Percentiles rank a stretch among this genome's conserved stretches.
These are phyloP conservation scores for Pseudogymnoascus sp. DNA, from an alignment of 2,329 filamentous ascomycete species.

Conservation along the genomic window DNA sequence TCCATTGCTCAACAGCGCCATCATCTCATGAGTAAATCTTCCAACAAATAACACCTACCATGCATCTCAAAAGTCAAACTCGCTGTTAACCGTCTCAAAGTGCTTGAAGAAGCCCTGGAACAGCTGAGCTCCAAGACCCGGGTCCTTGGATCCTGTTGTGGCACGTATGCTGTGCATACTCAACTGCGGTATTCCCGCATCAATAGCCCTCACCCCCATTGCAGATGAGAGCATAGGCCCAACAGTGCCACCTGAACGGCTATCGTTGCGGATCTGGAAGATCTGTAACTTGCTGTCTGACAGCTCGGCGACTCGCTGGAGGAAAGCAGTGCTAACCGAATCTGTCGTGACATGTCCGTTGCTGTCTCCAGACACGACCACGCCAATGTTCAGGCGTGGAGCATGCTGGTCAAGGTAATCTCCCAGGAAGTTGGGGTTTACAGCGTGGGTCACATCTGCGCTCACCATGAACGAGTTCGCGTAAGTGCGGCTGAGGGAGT, in stretches of 20 bases:
- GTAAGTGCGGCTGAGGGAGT: conserved; percentile 65
- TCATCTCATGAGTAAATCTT: not conserved
- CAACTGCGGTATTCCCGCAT: conserved; percentile 83
- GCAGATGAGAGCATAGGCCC: conserved; percentile 78
- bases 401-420: conserved; percentile 80
- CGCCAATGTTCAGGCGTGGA: conserved; percentile 80
- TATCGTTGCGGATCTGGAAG: conserved; percentile 95
- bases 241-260: conserved; percentile 84
- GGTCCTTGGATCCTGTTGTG: conserved; percentile 78
- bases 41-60: not conserved
- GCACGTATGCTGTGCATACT: conserved; percentile 92
- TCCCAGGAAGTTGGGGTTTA: conserved; percentile 86
- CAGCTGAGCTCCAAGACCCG: conserved; percentile 77
- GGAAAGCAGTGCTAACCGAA: conserved; percentile 71
- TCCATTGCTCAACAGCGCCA: not conserved
- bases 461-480: conserved; percentile 89
- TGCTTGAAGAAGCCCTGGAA: conserved; percentile 86
- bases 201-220: conserved; percentile 75
- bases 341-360: conserved; percentile 98
- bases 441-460: conserved; percentile 87
- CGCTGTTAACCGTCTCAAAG: conserved; percentile 75
- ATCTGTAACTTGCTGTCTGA: conserved; percentile 66
- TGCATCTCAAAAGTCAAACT: conserved; percentile 50
- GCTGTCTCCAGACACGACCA: conserved; percentile 71
- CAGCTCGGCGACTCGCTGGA: conserved; percentile 71